These are phyloP conservation scores for Huntiella abstrusa DNA, from an alignment of 2,329 filamentous ascomycete genomes.

Conservation along the genomic window DNA sequence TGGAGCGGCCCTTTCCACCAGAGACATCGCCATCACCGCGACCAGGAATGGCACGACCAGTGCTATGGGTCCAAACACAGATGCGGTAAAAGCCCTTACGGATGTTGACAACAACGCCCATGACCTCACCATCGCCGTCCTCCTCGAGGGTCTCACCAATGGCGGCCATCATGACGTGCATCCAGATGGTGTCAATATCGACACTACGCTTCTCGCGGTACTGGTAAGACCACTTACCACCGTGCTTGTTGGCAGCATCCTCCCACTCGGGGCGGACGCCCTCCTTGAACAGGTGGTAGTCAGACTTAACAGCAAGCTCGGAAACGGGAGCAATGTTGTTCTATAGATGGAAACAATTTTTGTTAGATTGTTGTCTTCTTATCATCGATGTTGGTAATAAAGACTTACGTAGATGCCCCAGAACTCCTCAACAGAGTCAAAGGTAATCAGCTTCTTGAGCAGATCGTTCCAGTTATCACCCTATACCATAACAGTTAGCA, in stretches of 20 bases:
- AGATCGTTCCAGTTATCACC: conserved; percentile 98
- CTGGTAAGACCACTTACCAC: conserved; percentile 95
- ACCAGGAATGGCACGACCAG: conserved; percentile 63
- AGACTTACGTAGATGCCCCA: conserved; percentile 92
- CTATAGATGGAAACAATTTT: conserved; percentile 26
- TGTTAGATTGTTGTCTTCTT: too few relatives aligned
- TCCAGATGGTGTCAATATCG: conserved; percentile 88
- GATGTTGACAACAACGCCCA: conserved; percentile 98
- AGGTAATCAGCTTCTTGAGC: conserved; percentile 95
- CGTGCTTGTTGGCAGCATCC: conserved; percentile 95
- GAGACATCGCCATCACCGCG: conserved; percentile 56
- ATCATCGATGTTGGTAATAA: not conserved
- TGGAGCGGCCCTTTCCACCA: conserved; percentile 56
- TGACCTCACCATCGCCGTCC: conserved; percentile 88
- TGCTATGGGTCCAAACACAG: conserved; percentile 90
- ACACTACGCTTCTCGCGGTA: conserved; percentile 91
- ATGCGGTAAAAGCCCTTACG: conserved; percentile 97
- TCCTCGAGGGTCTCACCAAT: conserved; percentile 96
- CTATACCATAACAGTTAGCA: conserved; percentile 24
- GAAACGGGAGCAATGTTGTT: conserved; percentile 97
- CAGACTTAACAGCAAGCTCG: conserved; percentile 89
- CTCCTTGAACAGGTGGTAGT: conserved; percentile 98
- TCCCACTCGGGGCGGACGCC: conserved; percentile 97
- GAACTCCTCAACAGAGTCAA: conserved; percentile 97
- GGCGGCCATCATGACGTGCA: conserved; percentile 88